phyloP scores from a whole-genome alignment of 2,329 filamentous ascomycete genomes.

The Acarospora socialis region DNA sequence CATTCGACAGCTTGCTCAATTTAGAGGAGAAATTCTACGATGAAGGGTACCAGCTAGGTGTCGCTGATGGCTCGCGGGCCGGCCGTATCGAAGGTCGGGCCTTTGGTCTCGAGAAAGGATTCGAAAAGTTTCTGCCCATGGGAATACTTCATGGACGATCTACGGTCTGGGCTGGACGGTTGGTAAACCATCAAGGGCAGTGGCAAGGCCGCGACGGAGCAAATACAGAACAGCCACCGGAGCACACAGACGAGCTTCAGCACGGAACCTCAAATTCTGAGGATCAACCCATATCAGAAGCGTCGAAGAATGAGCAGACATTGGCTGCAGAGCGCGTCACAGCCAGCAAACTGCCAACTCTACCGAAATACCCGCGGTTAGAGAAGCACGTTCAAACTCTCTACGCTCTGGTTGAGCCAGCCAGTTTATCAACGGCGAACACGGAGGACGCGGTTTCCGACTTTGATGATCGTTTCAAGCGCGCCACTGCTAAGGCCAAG shows the following conservation, averaged over 20 bases:
- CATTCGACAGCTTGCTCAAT: constrained; percentile 43
- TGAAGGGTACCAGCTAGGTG: constrained; percentile 64
- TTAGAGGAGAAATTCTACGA: constrained; percentile 61
- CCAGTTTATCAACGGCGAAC: constrained; percentile 65
- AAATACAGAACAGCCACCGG: constrained; percentile 2
- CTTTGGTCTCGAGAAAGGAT: constrained; percentile 83
- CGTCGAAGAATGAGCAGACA: neutral
- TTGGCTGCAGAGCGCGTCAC: constrained; percentile 20
- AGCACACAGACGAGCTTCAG: constrained; percentile 5
- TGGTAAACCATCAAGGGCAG: constrained; percentile 29
- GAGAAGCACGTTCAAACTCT: constrained; percentile 63
- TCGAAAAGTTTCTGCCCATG: constrained; percentile 76
- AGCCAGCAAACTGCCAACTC: constrained; percentile 28
- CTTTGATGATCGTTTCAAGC: constrained; percentile 76
- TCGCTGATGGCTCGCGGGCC: constrained; percentile 58
- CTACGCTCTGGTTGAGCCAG: constrained; percentile 63
- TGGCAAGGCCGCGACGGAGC: too few relatives aligned
- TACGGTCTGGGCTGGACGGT: constrained; percentile 67
- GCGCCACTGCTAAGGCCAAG: constrained; percentile 70
- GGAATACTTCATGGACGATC: constrained; percentile 66
- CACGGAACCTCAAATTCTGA: constrained; percentile 5
- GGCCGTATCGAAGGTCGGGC: constrained; percentile 79
- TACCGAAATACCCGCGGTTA: constrained; percentile 48
- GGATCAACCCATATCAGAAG: constrained; percentile 3
- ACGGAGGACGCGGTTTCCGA: constrained; percentile 80